Conservation (phyloP, 345 rosid genomes). For the Populus deltoides region DNA sequence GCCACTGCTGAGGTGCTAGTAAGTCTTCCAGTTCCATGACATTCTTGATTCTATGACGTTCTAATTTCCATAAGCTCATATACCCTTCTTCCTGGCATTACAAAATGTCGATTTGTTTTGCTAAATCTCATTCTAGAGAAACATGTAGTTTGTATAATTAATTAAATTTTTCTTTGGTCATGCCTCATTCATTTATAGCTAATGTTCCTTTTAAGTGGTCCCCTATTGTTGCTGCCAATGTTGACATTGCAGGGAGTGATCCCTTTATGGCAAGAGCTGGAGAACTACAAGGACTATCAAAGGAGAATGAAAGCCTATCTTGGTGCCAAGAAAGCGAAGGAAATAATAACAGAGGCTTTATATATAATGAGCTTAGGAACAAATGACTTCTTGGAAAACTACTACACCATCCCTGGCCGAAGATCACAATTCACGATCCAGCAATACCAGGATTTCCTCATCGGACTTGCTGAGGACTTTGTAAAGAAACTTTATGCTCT, state of each 20-base stretch:
- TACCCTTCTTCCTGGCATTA: background rate
- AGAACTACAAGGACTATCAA: slow-evolving; percentile 13
- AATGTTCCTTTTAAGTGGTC: too few relatives aligned
- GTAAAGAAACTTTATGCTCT: background rate
- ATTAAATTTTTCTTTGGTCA: too few relatives aligned
- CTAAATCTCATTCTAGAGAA: too few relatives aligned
- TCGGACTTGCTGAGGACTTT: slow-evolving; percentile 4
- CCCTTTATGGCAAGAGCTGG: slow-evolving; percentile 14
- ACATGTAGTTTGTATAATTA: too few relatives aligned
- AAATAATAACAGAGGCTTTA: slow-evolving; percentile 7
- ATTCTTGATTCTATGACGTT: too few relatives aligned
- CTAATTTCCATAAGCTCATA: background rate
- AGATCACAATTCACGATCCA: background rate
- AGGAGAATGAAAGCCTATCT: slow-evolving; percentile 9
- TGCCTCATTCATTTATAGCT: too few relatives aligned
- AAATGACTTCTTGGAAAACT: slow-evolving; percentile 21
- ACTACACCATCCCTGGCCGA: slow-evolving; percentile 1
- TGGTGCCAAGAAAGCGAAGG: slow-evolving; percentile 9
- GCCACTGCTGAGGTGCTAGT: slow-evolving; percentile 20
- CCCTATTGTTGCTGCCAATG: too few relatives aligned
- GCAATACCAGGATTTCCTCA: slow-evolving; percentile 12
- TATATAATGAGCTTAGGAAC: slow-evolving; percentile 18
- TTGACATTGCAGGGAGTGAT: slow-evolving; percentile 15
- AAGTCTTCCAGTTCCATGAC: background rate
- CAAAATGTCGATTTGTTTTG: too few relatives aligned